These are phyloP conservation scores for Lentinula boryana DNA, from an alignment of 768 basidiomycete species.

Conservation along the genomic window DNA sequence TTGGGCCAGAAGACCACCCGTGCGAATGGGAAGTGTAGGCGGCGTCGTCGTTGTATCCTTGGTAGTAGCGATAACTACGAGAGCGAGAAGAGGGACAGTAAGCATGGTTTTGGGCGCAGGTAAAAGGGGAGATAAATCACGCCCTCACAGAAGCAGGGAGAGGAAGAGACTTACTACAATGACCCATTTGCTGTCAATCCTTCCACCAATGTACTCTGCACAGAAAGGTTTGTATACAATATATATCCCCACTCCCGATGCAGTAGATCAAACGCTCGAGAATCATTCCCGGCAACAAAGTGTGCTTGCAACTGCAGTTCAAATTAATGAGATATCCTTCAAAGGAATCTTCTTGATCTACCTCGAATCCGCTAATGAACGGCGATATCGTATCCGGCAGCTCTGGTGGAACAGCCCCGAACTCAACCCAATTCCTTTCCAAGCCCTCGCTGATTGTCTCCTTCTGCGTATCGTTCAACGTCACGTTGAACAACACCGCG, in stretches of 20 bases:
- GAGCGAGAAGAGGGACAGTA: neutral
- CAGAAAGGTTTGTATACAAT: slow-evolving; percentile 46
- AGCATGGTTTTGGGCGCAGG: neutral
- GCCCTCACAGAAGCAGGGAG: no score
- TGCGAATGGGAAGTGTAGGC: slow-evolving; percentile 57
- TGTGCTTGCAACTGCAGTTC: slow-evolving; percentile 46
- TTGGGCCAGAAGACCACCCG: slow-evolving; percentile 56
- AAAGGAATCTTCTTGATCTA: slow-evolving; percentile 12
- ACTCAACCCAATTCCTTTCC: slow-evolving; percentile 43
- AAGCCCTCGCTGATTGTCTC: slow-evolving; percentile 40
- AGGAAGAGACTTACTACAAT: slow-evolving; percentile 29
- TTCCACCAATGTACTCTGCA: slow-evolving; percentile 53
- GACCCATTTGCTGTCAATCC: slow-evolving; percentile 56
- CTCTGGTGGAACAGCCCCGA: slow-evolving; percentile 50
- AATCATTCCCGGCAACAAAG: slow-evolving; percentile 47
- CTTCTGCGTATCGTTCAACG: slow-evolving; percentile 30
- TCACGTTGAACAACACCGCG: slow-evolving; percentile 48
- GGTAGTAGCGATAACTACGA: slow-evolving; percentile 42
- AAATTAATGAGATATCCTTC: no score
- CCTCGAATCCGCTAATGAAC: slow-evolving; percentile 55
- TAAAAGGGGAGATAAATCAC: neutral
- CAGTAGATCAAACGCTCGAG: slow-evolving; percentile 45
- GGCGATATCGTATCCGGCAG: slow-evolving; percentile 54
- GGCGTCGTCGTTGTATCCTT: slow-evolving; percentile 52
- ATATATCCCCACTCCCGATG: slow-evolving; percentile 57